Conservation (phyloP, 495 filamentous ascomycete species). For the Penicillium soppii region DNA sequence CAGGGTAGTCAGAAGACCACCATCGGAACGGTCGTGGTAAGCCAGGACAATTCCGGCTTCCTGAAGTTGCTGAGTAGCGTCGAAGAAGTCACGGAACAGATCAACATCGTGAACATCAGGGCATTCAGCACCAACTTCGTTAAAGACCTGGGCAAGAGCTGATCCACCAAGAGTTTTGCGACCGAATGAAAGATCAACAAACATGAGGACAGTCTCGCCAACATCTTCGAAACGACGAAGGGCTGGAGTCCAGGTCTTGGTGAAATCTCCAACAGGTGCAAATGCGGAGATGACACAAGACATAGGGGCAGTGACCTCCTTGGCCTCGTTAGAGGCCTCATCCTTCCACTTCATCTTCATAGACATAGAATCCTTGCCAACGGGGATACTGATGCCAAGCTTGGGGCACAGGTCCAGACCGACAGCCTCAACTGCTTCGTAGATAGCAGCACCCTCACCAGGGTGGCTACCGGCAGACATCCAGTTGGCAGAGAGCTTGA, state of each 20-base stretch:
- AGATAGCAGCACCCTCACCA: constrained; percentile 90
- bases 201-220: constrained; percentile 85
- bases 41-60: constrained; percentile 85
- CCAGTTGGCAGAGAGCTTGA: constrained; percentile 95
- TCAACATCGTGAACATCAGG: constrained; percentile 83
- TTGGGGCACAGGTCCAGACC: constrained; percentile 83
- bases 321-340: constrained; percentile 59
- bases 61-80: constrained; percentile 83
- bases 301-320: constrained; percentile 88
- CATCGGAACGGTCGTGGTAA: constrained; percentile 93
- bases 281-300: constrained; percentile 91
- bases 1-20: constrained; percentile 87
- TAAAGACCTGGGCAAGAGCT: constrained; percentile 88
- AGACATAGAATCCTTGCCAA: constrained; percentile 96
- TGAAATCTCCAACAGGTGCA: constrained; percentile 72
- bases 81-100: constrained; percentile 86
- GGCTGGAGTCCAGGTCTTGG: constrained; percentile 90
- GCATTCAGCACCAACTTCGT: constrained; percentile 76
- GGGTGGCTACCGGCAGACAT: constrained; percentile 94
- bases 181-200: constrained; percentile 82
- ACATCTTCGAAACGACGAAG: constrained; percentile 81
- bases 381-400: constrained; percentile 87
- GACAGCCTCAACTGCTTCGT: constrained; percentile 91
- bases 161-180: constrained; percentile 84
- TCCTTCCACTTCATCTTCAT: constrained; percentile 99